Percentiles rank a stretch among this genome's conserved stretches.
Conservation (phyloP, 1,139 yeast genomes). For the Yamadazyma diddensiae region DNA sequence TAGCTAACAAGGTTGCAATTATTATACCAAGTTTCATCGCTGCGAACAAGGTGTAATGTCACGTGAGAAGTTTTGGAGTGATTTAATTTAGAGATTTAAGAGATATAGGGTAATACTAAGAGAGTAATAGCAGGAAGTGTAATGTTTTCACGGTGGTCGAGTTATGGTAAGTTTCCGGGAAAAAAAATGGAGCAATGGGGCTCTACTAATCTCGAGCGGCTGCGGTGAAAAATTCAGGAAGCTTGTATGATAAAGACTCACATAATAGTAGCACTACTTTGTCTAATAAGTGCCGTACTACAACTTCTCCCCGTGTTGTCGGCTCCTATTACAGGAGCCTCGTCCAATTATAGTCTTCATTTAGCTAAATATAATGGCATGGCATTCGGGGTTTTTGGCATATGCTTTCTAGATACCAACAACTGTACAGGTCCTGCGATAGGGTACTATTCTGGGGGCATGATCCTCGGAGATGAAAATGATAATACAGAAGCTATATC, state of each 20-base stretch:
- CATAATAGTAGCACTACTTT: constrained; percentile 20
- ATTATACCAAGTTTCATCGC: not conserved
- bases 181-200: too few species aligned
- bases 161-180: too few species aligned
- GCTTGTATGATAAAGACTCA: constrained; percentile 32
- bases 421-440: constrained; percentile 33
- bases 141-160: too few species aligned
- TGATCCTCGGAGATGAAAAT: constrained; percentile 16
- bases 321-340: constrained; percentile 38
- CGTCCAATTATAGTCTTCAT: constrained; percentile 20
- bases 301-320: constrained; percentile 43
- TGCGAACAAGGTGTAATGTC: constrained; percentile 1
- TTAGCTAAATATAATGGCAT: constrained; percentile 30
- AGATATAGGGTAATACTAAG: too few species aligned
- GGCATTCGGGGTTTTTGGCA: constrained; percentile 46
- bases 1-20: constrained; percentile 1
- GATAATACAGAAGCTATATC: constrained; percentile 21
- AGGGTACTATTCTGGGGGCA: constrained; percentile 30
- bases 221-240: too few species aligned
- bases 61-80: too few species aligned
- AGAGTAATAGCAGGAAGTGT: too few species aligned
- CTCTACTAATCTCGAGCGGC: too few species aligned
- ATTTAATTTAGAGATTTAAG: too few species aligned
- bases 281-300: constrained; percentile 29
- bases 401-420: constrained; percentile 29